Conservation (phyloP, 2,329 filamentous ascomycete genomes). For the Blastomyces silverae region DNA sequence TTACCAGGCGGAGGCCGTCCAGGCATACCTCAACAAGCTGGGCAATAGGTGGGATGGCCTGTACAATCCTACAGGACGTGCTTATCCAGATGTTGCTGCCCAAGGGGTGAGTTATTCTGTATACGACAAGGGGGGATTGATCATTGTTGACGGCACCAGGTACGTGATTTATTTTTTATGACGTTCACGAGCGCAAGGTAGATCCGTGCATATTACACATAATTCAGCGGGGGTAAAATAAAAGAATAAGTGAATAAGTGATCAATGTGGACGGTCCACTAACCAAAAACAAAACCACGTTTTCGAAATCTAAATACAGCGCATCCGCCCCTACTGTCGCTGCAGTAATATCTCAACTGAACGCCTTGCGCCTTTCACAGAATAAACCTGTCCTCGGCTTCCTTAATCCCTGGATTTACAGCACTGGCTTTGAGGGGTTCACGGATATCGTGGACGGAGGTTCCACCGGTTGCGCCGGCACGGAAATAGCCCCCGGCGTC, state of each 20-base stretch:
- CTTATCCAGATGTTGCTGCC: conserved; percentile 56
- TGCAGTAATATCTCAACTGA: conserved; percentile 57
- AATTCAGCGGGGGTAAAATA: no score
- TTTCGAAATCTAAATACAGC: conserved; percentile 23
- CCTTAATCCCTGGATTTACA: conserved; percentile 57
- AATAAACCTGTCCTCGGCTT: conserved; percentile 52
- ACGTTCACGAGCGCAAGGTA: neutral
- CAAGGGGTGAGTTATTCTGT: conserved; percentile 45
- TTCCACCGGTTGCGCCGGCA: conserved; percentile 42
- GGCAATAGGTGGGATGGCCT: conserved; percentile 40
- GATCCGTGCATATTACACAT: neutral
- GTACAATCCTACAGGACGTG: conserved; percentile 51
- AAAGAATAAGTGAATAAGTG: neutral
- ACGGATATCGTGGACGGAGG: conserved; percentile 46
- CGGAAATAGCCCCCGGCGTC: conserved; percentile 25
- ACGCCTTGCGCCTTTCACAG: conserved; percentile 54
- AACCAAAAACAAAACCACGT: neutral
- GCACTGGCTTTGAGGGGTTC: conserved; percentile 34
- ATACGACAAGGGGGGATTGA: conserved; percentile 33
- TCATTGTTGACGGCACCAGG: conserved; percentile 43
- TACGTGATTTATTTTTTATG: conserved; percentile 7
- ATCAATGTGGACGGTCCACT: neutral
- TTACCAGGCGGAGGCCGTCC: conserved; percentile 45
- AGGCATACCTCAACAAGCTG: conserved; percentile 39
- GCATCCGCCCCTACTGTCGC: conserved; percentile 59